Base-by-base conservation (phyloP, 2,329 filamentous ascomycete species). In the Colletotrichum higginsianum region DNA sequence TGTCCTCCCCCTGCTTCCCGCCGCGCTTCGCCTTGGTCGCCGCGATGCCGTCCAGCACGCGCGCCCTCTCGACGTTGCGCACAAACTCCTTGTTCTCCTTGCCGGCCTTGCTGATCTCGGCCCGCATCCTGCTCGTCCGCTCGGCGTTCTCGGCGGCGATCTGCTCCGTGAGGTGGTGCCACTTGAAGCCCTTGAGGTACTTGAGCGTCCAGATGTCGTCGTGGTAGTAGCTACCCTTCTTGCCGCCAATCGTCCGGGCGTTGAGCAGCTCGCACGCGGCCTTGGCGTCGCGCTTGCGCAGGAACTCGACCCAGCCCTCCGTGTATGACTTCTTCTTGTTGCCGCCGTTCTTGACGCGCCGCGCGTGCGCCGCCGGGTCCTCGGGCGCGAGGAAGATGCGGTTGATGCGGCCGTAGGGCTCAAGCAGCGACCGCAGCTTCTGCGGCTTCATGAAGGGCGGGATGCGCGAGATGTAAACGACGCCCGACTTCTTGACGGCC, bases 361-460 rank as follows among this genome's bases (percentile, higher is more conserved):
- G 87, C 9, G 89, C 84, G 76, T 94, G 92, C 7, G 88, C 86
- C 4, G 88, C 81, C 0, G 91, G 88, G 78, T 94, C 91, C 82
- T 96, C 93, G 15, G 93, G 93, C 0, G 93, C 90, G 21, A 96
- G 87, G 83, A 95, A 96, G 67, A 95, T 91, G 76, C 93, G 91
- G 77, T 93, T 93, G 78, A 96, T 89, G 49, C 86, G 86, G 72
- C 94, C 94, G 82, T 94, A 94, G 12, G 91, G 92, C 73, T 91
- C 87, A 65, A 96, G 89, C 16, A 95, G 90, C 21, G 91, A 91
- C 75, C 93, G 91, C 50, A 96, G 86, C 78, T 95, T 95, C 62
- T 87, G 85, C 8, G 94, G 93, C 77, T 95, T 95, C 93, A 97
- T 96, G 82, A 95, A 97, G 0, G 94, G 94, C 4, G 94, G 94